Evolutionary conservation across 805 yeast species (phyloP).

Genomic region (Saccharomycopsis fodiens): DNA sequence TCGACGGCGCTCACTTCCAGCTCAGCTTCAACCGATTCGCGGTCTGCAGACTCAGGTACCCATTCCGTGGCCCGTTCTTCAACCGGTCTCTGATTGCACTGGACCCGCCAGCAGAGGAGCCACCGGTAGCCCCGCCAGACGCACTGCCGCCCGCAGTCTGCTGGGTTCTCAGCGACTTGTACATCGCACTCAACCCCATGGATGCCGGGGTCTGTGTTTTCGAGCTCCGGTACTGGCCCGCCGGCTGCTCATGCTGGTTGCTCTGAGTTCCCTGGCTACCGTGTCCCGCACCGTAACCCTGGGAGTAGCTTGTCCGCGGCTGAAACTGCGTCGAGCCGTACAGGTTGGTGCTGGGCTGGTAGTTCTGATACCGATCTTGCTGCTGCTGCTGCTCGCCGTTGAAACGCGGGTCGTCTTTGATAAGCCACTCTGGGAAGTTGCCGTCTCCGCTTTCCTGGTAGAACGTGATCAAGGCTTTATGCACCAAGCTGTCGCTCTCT

Average conservation of each 20-base stretch:
- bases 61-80: slow-evolving; percentile 12
- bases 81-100: slow-evolving; percentile 15
- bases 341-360: slow-evolving; percentile 8
- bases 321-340: slow-evolving; percentile 8
- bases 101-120: not conserved
- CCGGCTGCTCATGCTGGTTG: slow-evolving; percentile 7
- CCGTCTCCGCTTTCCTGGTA: slow-evolving; percentile 12
- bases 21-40: slow-evolving; percentile 8
- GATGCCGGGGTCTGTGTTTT: slow-evolving; percentile 21
- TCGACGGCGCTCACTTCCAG: no score
- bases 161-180: slow-evolving; percentile 13
- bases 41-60: slow-evolving; percentile 3
- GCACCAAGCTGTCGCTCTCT: slow-evolving; percentile 16
- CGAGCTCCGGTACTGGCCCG: slow-evolving; percentile 4
- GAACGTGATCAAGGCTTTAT: slow-evolving; percentile 17
- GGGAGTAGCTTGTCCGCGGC: slow-evolving; percentile 19
- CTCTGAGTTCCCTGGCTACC: slow-evolving; percentile 6
- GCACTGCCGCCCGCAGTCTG: not conserved
- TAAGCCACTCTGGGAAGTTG: slow-evolving; percentile 19
- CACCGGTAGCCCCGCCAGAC: slow-evolving; percentile 1
- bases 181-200: slow-evolving; percentile 18
- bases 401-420: slow-evolving; percentile 17
- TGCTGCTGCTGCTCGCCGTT: not conserved
- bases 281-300: not conserved
- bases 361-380: not conserved